A percentile compares a stretch with the other conserved stretches of the same genome.
Conservation (phyloP, 2,329 filamentous ascomycete species). For the Coniosporium tulheliwenetii region DNA sequence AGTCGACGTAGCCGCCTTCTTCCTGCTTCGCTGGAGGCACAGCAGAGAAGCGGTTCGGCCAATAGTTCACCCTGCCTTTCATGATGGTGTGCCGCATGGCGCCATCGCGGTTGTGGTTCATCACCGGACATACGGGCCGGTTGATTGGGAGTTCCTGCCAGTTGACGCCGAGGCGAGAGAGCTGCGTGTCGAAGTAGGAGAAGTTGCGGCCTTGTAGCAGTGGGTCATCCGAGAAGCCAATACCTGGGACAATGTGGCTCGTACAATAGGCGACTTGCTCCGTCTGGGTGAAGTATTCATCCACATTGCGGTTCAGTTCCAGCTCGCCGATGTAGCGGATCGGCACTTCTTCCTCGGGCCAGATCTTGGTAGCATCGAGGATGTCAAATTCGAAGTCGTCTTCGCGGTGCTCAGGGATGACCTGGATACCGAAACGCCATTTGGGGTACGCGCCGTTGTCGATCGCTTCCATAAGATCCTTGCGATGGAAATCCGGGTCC, state of each 20-base stretch:
- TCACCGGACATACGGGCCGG: slow-evolving; percentile 55
- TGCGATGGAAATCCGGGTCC: slow-evolving; percentile 70
- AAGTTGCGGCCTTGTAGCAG: slow-evolving; percentile 60
- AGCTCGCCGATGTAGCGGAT: slow-evolving; percentile 66
- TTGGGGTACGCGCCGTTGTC: slow-evolving; percentile 54
- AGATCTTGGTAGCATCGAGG: slow-evolving; percentile 71
- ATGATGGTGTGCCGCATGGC: slow-evolving; percentile 57
- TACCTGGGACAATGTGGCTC: slow-evolving; percentile 61
- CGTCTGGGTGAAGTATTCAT: slow-evolving; percentile 70
- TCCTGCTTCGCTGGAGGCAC: slow-evolving; percentile 44
- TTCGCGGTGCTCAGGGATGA: slow-evolving; percentile 53
- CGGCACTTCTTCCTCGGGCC: slow-evolving; percentile 65
- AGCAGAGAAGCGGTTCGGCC: slow-evolving; percentile 55
- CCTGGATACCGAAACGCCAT: slow-evolving; percentile 74
- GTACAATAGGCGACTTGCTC: slow-evolving; percentile 79
- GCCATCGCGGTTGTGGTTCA: slow-evolving; percentile 66
- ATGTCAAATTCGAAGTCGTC: slow-evolving; percentile 76
- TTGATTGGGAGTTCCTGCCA: slow-evolving; percentile 69
- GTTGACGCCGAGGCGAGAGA: slow-evolving; percentile 56
- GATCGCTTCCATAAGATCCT: slow-evolving; percentile 62
- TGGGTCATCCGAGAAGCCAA: slow-evolving; percentile 63
- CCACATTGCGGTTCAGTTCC: slow-evolving; percentile 63
- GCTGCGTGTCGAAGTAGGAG: slow-evolving; percentile 51
- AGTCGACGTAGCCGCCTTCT: slow-evolving; percentile 56
- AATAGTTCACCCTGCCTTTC: slow-evolving; percentile 62